A percentile compares a stretch with the other conserved stretches of the same genome.
These are phyloP conservation scores for Stachybotrys echinatus DNA, from an alignment of 2,329 filamentous ascomycete species.

Conservation along the genomic window DNA sequence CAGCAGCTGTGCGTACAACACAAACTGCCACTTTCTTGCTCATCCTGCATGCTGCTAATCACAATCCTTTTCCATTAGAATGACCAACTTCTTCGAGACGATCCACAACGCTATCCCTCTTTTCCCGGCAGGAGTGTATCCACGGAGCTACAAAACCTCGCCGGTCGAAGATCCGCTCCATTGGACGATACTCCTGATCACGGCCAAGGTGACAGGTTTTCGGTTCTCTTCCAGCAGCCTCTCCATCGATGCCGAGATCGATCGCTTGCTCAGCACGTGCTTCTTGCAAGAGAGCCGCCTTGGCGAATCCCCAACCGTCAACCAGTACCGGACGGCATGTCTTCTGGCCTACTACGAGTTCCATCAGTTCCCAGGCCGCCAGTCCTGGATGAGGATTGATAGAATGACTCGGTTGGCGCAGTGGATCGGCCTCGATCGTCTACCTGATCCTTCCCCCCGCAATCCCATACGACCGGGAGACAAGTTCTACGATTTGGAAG, in stretches of 20 bases:
- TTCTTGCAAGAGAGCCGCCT: neutral
- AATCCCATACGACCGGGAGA: neutral
- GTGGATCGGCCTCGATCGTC: neutral
- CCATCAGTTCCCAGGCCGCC: constrained; percentile 1
- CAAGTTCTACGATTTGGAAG: neutral
- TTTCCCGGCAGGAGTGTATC: neutral
- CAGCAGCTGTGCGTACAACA: no score
- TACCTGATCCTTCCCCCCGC: neutral
- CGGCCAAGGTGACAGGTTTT: neutral
- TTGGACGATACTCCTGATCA: neutral
- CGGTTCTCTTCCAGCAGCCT: neutral
- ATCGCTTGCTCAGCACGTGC: neutral
- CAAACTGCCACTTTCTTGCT: no score
- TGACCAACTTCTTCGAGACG: neutral
- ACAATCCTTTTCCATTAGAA: neutral
- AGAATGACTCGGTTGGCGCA: neutral
- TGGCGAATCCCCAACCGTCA: neutral
- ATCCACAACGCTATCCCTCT: neutral
- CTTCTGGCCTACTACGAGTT: constrained; percentile 3
- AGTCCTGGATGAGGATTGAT: neutral
- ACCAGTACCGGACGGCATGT: constrained; percentile 1
- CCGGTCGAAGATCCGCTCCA: neutral
- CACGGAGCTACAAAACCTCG: neutral
- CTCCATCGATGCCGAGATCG: neutral
- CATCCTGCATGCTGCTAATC: no score